A percentile compares a stretch with the other conserved stretches of the same genome.
phyloP scores from a whole-genome alignment of 2,329 filamentous ascomycete species.

The Monosporascus sp. region DNA sequence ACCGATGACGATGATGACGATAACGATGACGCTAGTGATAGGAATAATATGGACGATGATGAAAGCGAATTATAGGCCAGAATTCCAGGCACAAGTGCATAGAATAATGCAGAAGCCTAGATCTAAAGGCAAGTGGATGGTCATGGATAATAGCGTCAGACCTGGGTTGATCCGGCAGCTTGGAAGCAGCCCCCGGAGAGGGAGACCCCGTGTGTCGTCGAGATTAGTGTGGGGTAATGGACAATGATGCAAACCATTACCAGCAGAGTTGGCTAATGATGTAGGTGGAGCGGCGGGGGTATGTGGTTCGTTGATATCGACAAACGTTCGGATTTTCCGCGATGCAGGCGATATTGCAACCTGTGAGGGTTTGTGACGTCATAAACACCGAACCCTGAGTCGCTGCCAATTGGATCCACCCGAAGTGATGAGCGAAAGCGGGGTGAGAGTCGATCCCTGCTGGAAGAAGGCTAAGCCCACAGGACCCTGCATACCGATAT shows the following conservation, averaged over 20 bases:
- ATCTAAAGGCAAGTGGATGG: not conserved
- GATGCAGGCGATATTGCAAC: not conserved
- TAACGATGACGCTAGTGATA: not conserved
- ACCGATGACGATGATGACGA: not conserved
- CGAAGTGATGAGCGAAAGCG: not conserved
- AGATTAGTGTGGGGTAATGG: too few relatives aligned
- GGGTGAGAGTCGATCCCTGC: not conserved
- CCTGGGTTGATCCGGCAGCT: too few relatives aligned
- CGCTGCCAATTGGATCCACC: not conserved
- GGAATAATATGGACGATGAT: too few relatives aligned
- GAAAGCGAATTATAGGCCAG: not conserved
- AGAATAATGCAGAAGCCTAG: too few relatives aligned
- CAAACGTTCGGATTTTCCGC: not conserved
- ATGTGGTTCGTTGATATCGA: not conserved
- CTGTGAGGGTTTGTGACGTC: not conserved
- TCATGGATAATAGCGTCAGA: not conserved
- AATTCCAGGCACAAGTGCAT: too few relatives aligned
- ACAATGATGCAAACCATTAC: not conserved
- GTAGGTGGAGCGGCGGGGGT: not conserved
- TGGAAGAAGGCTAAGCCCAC: not conserved
- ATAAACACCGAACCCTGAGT: not conserved
- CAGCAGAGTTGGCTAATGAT: not conserved
- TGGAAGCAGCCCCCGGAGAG: too few relatives aligned
- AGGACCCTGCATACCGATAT: constrained; percentile 12
- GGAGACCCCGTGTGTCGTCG: too few relatives aligned